Conservation (phyloP, 2,329 filamentous ascomycete species). For the Zelopaecilomyces penicillatus region DNA sequence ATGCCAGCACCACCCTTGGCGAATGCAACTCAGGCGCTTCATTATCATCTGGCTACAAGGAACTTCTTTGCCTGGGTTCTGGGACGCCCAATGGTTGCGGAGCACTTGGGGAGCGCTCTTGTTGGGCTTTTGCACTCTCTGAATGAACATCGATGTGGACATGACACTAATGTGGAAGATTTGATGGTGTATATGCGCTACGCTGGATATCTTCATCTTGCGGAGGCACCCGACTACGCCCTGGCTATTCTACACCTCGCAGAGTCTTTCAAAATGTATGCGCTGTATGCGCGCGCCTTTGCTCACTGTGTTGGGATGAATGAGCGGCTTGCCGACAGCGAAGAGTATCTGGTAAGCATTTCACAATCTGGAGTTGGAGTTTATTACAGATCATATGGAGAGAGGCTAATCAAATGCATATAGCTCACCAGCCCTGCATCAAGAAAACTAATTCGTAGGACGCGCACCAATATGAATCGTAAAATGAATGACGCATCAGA, state of each 20-base stretch:
- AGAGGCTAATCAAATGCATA: background rate
- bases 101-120: constrained; percentile 55
- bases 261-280: constrained; percentile 53
- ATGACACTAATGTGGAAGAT: constrained; percentile 50
- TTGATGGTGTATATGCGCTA: constrained; percentile 58
- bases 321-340: constrained; percentile 44
- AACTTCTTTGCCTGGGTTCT: constrained; percentile 70
- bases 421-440: constrained; percentile 45
- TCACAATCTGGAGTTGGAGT: background rate
- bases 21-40: constrained; percentile 45
- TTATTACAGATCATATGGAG: background rate
- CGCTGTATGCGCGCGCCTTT: constrained; percentile 67
- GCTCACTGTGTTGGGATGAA: constrained; percentile 73
- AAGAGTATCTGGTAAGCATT: constrained; percentile 51
- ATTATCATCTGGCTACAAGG: constrained; percentile 59
- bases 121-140: constrained; percentile 58
- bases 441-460: constrained; percentile 55
- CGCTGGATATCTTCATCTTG: constrained; percentile 61
- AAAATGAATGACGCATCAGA: constrained; percentile 49
- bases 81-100: constrained; percentile 57
- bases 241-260: constrained; percentile 60
- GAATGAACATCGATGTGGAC: constrained; percentile 47
- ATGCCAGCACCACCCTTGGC: constrained; percentile 54
- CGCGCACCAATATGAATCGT: constrained; percentile 56
- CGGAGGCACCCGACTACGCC: constrained; percentile 58